These are phyloP conservation scores for Rutstroemia sp. DNA, from an alignment of 2,329 filamentous ascomycete species.

Conservation along the genomic window DNA sequence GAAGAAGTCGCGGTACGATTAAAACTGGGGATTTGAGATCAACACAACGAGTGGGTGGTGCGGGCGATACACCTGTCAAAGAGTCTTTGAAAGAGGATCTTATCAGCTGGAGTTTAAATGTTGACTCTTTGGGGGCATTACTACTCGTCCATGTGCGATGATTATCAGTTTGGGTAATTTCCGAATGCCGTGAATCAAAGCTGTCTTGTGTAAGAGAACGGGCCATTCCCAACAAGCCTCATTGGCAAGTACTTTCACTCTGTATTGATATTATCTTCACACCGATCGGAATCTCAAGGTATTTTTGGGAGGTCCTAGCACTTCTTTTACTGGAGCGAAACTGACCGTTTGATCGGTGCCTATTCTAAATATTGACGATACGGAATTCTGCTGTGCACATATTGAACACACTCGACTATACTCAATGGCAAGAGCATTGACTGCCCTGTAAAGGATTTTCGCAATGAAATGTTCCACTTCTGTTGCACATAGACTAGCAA, in stretches of 20 bases:
- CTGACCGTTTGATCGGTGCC: no score
- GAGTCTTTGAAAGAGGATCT: background rate
- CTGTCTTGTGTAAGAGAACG: background rate
- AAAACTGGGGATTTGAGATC: background rate
- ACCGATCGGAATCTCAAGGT: background rate
- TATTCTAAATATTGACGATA: no score
- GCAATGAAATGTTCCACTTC: no score
- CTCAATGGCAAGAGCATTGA: no score
- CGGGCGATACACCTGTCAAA: background rate
- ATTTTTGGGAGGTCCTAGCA: no score
- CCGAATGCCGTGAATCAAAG: background rate
- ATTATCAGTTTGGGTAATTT: background rate
- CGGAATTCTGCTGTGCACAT: no score
- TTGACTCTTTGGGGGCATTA: background rate
- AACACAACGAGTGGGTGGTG: background rate
- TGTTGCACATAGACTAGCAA: no score
- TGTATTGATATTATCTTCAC: background rate
- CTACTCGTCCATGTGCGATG: background rate
- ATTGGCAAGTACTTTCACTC: background rate
- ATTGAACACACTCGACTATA: no score
- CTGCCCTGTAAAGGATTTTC: no score
- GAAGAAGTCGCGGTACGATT: background rate
- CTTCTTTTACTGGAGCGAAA: no score
- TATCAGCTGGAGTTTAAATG: background rate
- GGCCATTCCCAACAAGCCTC: background rate